Percentiles rank a stretch among this genome's conserved stretches.
Evolutionary conservation across 2,329 filamentous ascomycete genomes (phyloP).

Genomic region (Colletotrichum higginsianum): DNA sequence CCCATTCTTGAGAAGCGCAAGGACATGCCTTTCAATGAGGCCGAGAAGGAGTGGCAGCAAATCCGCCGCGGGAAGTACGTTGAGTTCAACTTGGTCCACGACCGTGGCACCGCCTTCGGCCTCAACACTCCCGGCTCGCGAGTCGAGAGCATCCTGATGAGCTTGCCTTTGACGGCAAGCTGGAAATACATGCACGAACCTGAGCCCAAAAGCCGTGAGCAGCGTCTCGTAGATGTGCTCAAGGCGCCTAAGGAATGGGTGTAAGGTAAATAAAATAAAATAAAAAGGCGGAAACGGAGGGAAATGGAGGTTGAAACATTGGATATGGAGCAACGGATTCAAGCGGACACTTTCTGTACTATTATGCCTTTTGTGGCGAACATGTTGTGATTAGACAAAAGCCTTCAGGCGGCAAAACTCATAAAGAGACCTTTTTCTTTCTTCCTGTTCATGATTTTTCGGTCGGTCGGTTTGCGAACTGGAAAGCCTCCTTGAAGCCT

Average conservation of each 20-base stretch:
- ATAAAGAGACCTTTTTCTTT: conserved; percentile 26
- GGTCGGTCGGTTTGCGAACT: background rate
- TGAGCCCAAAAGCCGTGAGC: conserved; percentile 81
- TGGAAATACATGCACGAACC: conserved; percentile 98
- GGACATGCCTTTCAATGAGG: conserved; percentile 89
- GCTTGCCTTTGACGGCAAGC: conserved; percentile 89
- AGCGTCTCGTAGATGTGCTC: conserved; percentile 82
- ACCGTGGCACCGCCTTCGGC: conserved; percentile 94
- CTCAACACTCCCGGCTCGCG: conserved; percentile 92
- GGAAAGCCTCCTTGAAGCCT: background rate
- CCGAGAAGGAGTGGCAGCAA: conserved; percentile 97
- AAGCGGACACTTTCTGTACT: conserved; percentile 35
- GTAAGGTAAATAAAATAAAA: conserved; percentile 50
- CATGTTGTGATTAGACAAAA: conserved; percentile 42
- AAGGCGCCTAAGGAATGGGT: conserved; percentile 78
- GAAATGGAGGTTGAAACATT: conserved; percentile 8
- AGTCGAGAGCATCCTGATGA: conserved; percentile 98
- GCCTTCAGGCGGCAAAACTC: conserved; percentile 39
- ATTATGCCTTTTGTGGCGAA: conserved; percentile 34
- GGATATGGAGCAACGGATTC: conserved; percentile 24
- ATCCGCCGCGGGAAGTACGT: conserved; percentile 94
- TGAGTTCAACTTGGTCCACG: conserved; percentile 98
- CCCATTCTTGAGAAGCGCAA: conserved; percentile 91
- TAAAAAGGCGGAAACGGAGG: background rate
- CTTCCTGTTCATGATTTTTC: conserved; percentile 12